Base-by-base conservation (phyloP, 768 basidiomycete genomes). In the Podaxis sp. region DNA sequence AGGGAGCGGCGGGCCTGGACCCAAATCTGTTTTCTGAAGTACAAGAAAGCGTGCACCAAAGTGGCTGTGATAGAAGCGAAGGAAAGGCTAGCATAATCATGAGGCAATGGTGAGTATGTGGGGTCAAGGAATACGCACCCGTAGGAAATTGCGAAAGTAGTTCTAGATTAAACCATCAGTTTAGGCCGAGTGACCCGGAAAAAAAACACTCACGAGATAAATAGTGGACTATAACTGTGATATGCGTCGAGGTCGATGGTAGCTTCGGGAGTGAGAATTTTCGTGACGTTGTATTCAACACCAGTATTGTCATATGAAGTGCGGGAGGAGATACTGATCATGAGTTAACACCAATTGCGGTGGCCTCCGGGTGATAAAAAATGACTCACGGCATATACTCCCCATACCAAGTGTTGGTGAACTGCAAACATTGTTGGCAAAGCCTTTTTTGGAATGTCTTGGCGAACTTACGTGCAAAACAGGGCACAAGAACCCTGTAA, bases 11-110 rank as follows among this genome's bases (percentile, higher is more conserved):
- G 84, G 38, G 85, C 76, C 70, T 91, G 89, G 0, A 72, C 72
- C 85, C 84, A 87, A 55, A 93, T 89, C 66, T 90, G 88, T 70
- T 89, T 87, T 64, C 90, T 83, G 79, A 86, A 90, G 73, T 83
- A 91, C 33, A 92, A 76, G 71, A 78, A 73, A 0, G 89, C 84
- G 65, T 94, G 92, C 46, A 80, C 81, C 63, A 91, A 67, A 0
- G 88, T 89, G 0, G 90, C 83, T 69, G 90, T 88, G 69, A 93
- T 87, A 36, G 85, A 81, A 2, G 91, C 90, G 64, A 94, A 93
- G 17, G 87, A 88, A 12, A 93, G 75, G 13, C 71, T 71, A 28
- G 8, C 19, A 24, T 46, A 19, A 7, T 46, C 44, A 46, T 46
- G 44, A 19, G 26, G 2, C 75, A 53, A 79, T 78, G 71, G 70